phyloP scores from a whole-genome alignment of 495 filamentous ascomycete genomes.

The Haplographium delicatum region DNA sequence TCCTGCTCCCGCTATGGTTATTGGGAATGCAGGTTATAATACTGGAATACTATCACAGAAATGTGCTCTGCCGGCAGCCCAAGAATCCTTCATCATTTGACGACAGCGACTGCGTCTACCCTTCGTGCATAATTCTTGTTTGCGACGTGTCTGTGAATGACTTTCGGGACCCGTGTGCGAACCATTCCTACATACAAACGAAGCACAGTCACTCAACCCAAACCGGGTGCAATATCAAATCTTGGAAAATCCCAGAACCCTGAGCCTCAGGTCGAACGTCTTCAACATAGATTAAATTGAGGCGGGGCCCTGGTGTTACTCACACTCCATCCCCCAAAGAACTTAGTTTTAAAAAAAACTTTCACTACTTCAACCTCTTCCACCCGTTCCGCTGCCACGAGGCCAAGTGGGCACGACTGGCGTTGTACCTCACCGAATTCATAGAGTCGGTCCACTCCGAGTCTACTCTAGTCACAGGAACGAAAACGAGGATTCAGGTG shows the following conservation, averaged over 20 bases:
- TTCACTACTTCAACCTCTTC: slow-evolving; percentile 1
- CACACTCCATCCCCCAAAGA: background rate
- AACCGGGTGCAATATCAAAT: background rate
- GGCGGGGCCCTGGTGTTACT: background rate
- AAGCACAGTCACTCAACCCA: background rate
- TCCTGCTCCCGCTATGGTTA: too few species aligned
- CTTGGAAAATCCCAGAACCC: background rate
- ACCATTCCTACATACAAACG: too few species aligned
- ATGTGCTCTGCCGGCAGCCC: too few species aligned
- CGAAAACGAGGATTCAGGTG: too few species aligned
- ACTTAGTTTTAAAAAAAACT: background rate
- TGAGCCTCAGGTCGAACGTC: background rate
- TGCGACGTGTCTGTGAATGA: slow-evolving; percentile 3
- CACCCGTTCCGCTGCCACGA: background rate
- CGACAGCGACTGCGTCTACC: too few species aligned
- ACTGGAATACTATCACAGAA: too few species aligned
- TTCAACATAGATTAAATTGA: background rate
- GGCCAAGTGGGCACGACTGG: too few species aligned
- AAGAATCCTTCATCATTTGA: too few species aligned
- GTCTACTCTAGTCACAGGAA: too few species aligned
- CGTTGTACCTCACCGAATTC: background rate
- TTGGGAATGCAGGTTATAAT: too few species aligned
- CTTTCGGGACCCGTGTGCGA: too few species aligned
- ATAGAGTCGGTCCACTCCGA: background rate
- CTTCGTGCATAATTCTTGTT: background rate